Evolutionary conservation across 345 rosid species (phyloP), one percentile per base, ranked within the genome.

Genomic region (Zanthoxylum bungeanum): DNA sequence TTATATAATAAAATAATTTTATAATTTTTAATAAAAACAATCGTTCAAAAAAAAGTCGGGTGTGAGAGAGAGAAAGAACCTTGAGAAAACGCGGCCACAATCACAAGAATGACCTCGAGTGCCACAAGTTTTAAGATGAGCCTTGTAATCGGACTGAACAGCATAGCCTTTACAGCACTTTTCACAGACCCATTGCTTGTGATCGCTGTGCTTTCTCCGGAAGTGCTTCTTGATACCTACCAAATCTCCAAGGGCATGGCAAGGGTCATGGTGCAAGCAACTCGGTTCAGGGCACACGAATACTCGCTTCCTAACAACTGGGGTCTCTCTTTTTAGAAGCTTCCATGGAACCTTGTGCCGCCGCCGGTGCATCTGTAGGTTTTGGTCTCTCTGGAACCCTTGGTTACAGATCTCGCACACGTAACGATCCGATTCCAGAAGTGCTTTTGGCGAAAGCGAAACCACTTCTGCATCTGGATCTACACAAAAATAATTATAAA

Each of bases 381-480:
- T 94, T 73, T 94, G 98, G 81, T 94, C 98, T 66, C 98, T 82
- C 73, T 94, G 98, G 69, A 94, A 94, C 16, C 97, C 98, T 73
- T 92, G 97, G 84, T 87, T 94, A 81, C 98, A 94, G 86, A 94
- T 94, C 93, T 94, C 98, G 50, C 97, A 94, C 25, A 94, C 85
- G 78, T 92, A 94, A 61, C 88, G 91, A 78, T 94, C 98, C 51
- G 98, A 94, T 76, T 94, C 97, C 64, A 94, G 76, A 7, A 94
- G 82, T 4, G 97, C 92, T 77, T 84, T 92, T 19, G 98, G 98
- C 4, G 98, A 90, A 39, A 94, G 78, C 17, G 98, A 84, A 39
- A 93, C 87, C 70, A 93, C 98, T 62, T 88, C 98, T 17, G 98
- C 97, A 82, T 91, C 98, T 67, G 98, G 98, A 94, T 94, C 98